Evolutionary conservation across 495 filamentous ascomycete species (phyloP).

Genomic region (Astrothelium subdiscretum): DNA sequence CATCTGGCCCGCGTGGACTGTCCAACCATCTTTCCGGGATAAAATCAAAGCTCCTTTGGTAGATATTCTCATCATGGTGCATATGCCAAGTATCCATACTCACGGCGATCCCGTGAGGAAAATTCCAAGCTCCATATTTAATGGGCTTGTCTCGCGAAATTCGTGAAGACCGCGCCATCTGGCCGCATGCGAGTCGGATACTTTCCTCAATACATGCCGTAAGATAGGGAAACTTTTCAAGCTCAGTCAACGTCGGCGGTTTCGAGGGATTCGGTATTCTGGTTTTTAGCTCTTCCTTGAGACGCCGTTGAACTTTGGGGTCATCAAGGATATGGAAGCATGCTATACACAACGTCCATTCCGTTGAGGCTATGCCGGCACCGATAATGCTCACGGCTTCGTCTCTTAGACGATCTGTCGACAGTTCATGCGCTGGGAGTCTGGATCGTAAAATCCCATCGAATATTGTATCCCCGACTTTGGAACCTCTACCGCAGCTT

Average conservation of each 20-base stretch:
- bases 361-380: slow-evolving; percentile 16
- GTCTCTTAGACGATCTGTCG: slow-evolving; percentile 9
- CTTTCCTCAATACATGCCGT: slow-evolving; percentile 35
- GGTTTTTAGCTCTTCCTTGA: not conserved
- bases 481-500: not conserved
- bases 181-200: slow-evolving; percentile 28
- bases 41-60: slow-evolving; percentile 1
- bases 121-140: slow-evolving; percentile 10
- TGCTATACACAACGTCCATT: slow-evolving; percentile 7
- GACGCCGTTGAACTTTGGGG: slow-evolving; percentile 5
- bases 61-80: slow-evolving; percentile 2
- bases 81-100: slow-evolving; percentile 24
- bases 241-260: not conserved
- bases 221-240: slow-evolving; percentile 31
- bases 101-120: slow-evolving; percentile 28
- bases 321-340: slow-evolving; percentile 17
- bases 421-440: slow-evolving; percentile 8
- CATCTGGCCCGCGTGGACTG: slow-evolving; percentile 2
- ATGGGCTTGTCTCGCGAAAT: slow-evolving; percentile 14
- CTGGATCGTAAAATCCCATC: slow-evolving; percentile 1
- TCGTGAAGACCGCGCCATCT: slow-evolving; percentile 18
- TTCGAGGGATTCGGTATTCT: not conserved
- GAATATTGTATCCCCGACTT: not conserved
- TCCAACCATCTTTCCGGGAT: slow-evolving; percentile 9
- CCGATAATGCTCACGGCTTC: slow-evolving; percentile 16